Evolutionary conservation across 345 rosid species (phyloP), one percentile per base, ranked within the genome.

Genomic region (Aegle marmelos): DNA sequence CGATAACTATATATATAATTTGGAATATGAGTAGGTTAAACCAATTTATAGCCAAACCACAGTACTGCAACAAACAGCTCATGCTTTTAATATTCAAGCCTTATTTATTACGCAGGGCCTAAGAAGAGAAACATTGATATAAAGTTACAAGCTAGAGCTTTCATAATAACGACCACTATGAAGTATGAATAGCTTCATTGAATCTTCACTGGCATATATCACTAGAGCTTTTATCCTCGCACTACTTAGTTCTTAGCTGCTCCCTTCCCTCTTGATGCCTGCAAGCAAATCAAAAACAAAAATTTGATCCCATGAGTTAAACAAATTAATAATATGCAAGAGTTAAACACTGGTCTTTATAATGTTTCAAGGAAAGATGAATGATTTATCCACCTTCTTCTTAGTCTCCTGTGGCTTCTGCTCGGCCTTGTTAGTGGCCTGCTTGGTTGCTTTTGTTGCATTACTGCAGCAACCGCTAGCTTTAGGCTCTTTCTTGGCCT

Each of bases 351-450:
- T 45, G 17, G 16, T 13, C 50, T 45, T 11, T 64, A 19, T 17
- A 21, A 34, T 19, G 45, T 65, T 34, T 65, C 5, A 33, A 64
- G 22, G 24, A 64, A 45, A 33, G 24, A 17, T 30, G 36, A 7
- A 19, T 17, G 36, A 30, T 14, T 0, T 65, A 8, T n/a, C 3
- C 53, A 87, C 90, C 92, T 83, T 89, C 83, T 85, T 89, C 84
- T 86, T 89, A 21, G 88, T 80, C 53, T 83, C 87, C 73, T 76
- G 79, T 9, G 91, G 76, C 67, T 89, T 90, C 37, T 76, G 87
- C 28, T 86, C 88, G 9, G 82, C 73, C 86, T 88, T 90, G 81
- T 84, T 85, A 19, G 86, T 58, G 75, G 79, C 78, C 7, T 87
- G 76, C 79, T 85, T 90, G 82, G 91, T 68, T 59, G 82, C 75